Conservation (phyloP, 2,329 filamentous ascomycete species). For the Davidsoniella eucalypti region DNA sequence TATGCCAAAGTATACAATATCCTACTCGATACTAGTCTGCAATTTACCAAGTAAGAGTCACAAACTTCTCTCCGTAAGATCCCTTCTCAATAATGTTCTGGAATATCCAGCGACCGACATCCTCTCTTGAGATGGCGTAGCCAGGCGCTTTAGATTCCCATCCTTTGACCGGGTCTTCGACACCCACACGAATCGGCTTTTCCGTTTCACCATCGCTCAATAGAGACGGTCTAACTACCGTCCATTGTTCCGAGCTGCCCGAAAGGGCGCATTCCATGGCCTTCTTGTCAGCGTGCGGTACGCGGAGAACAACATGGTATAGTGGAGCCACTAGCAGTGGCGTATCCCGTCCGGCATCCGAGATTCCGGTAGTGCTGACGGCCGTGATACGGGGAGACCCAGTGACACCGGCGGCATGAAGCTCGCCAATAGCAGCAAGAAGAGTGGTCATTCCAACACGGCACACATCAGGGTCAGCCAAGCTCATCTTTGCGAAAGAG, state of each 20-base stretch:
- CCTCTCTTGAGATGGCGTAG: conserved; percentile 30
- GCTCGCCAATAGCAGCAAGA: conserved; percentile 22
- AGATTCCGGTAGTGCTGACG: conserved; percentile 26
- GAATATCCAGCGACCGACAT: conserved; percentile 31
- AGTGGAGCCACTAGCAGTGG: conserved; percentile 27
- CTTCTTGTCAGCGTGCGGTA: conserved; percentile 31
- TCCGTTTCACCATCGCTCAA: conserved; percentile 18
- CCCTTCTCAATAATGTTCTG: conserved; percentile 21
- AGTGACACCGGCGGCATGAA: conserved; percentile 17
- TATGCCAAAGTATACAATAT: no score
- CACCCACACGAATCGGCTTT: conserved; percentile 21
- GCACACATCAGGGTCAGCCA: conserved; percentile 33
- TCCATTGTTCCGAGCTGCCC: conserved; percentile 20
- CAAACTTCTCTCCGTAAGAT: conserved; percentile 22
- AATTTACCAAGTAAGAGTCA: conserved; percentile 21
- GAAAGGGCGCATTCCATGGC: conserved; percentile 26
- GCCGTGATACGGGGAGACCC: conserved; percentile 22
- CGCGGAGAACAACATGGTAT: conserved; percentile 25
- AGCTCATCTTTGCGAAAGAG: conserved; percentile 19
- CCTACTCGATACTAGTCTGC: neutral
- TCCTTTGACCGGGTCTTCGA: conserved; percentile 23
- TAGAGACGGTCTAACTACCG: conserved; percentile 24
- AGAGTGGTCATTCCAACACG: conserved; percentile 27
- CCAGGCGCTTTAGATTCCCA: conserved; percentile 24
- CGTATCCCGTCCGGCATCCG: conserved; percentile 23